These are phyloP conservation scores for Butyriboletus loyo DNA, from an alignment of 768 basidiomycete genomes.

Conservation along the genomic window DNA sequence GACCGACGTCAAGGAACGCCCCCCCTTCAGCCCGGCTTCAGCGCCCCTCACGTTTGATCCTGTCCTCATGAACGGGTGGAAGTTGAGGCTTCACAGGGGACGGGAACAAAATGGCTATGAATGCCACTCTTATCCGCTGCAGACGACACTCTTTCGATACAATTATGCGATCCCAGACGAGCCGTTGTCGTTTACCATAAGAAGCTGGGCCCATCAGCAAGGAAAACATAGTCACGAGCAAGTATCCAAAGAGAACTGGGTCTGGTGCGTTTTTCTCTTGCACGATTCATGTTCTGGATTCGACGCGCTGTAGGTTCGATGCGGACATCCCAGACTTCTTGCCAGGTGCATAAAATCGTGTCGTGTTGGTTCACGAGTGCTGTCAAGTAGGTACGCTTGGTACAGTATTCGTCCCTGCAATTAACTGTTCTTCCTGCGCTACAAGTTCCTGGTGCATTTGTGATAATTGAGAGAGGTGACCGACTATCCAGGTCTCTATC, in stretches of 20 bases:
- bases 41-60: constrained; percentile 14
- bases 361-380: not conserved
- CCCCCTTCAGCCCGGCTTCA: constrained; percentile 9
- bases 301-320: constrained; percentile 19
- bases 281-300: too few species aligned
- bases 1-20: constrained; percentile 9
- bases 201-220: constrained; percentile 9
- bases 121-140: not conserved
- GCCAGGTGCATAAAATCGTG: not conserved
- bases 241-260: constrained; percentile 13
- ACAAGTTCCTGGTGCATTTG: too few species aligned
- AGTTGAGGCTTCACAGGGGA: not conserved
- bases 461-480: too few species aligned
- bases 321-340: constrained; percentile 14
- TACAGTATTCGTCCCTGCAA: not conserved
- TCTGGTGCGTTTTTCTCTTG: constrained; percentile 14
- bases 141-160: constrained; percentile 25
- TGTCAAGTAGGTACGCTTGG: not conserved
- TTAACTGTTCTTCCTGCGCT: not conserved
- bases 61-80: constrained; percentile 20
- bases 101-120: not conserved
- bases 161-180: constrained; percentile 20
- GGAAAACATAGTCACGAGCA: not conserved
- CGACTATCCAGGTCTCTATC: not conserved
- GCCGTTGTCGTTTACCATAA: not conserved